These are phyloP conservation scores for Chalaropsis thielavioides DNA, from an alignment of 2,329 filamentous ascomycete species.

Conservation along the genomic window DNA sequence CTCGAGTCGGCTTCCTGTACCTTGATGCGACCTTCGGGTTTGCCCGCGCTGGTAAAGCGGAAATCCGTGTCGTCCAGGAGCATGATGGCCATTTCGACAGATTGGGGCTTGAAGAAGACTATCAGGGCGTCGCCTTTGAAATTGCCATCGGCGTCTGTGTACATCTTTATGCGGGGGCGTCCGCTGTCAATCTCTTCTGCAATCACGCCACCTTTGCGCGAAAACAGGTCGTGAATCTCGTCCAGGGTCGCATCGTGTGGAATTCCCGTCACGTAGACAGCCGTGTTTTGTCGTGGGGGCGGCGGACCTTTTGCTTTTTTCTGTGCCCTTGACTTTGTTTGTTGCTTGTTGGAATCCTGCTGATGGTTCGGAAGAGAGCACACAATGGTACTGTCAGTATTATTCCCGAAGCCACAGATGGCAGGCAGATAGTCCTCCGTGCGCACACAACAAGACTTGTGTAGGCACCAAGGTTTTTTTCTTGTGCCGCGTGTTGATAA, in stretches of 20 bases:
- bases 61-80: conserved; percentile 74
- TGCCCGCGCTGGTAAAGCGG: conserved; percentile 42
- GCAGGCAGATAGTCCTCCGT: not conserved
- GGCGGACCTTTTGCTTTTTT: conserved; percentile 36
- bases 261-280: conserved; percentile 80
- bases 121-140: conserved; percentile 92
- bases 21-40: conserved; percentile 50
- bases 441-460: not conserved
- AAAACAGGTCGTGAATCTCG: conserved; percentile 75
- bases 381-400: conserved; percentile 15
- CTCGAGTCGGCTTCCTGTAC: conserved; percentile 77
- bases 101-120: conserved; percentile 89
- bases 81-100: conserved; percentile 72
- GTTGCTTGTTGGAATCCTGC: conserved; percentile 12
- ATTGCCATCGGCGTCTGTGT: conserved; percentile 61
- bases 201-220: conserved; percentile 72
- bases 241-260: conserved; percentile 63
- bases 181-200: conserved; percentile 87
- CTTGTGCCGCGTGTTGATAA: not conserved
- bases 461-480: not conserved
- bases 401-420: conserved; percentile 10
- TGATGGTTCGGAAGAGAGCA: conserved; percentile 11
- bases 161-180: conserved; percentile 82
- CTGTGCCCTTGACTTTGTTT: conserved; percentile 25
- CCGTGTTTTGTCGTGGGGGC: conserved; percentile 58